Conservation (phyloP, 345 rosid species). For the Pelargonium nanum region DNA sequence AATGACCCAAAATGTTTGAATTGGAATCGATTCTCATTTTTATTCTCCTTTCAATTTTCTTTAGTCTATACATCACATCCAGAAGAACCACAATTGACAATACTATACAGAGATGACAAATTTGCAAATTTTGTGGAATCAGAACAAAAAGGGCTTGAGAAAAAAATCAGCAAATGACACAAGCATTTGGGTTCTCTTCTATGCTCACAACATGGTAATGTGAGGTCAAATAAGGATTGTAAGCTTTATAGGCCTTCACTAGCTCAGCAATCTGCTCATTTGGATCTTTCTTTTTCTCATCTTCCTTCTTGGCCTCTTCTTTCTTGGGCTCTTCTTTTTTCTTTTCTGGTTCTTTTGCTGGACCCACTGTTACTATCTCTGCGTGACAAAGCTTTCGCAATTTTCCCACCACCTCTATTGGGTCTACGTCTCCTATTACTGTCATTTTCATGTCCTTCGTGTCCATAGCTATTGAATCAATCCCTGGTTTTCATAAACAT, state of each 20-base stretch:
- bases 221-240: slow-evolving; percentile 24
- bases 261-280: slow-evolving; percentile 25
- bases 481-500: background rate
- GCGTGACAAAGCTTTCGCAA: slow-evolving; percentile 9
- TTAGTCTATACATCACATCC: too few relatives aligned
- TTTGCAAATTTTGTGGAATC: too few relatives aligned
- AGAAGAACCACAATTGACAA: too few relatives aligned
- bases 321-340: background rate
- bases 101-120: too few relatives aligned
- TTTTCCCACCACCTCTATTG: slow-evolving; percentile 9
- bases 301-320: background rate
- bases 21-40: too few relatives aligned
- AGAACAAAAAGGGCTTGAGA: too few relatives aligned
- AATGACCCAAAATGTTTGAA: too few relatives aligned
- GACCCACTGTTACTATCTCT: slow-evolving; percentile 8
- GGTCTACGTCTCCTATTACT: slow-evolving; percentile 8
- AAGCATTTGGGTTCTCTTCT: slow-evolving; percentile 49
- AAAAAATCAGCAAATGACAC: slow-evolving; percentile 27
- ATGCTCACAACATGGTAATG: slow-evolving; percentile 21
- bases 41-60: too few relatives aligned
- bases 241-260: slow-evolving; percentile 13
- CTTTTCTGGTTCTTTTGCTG: slow-evolving; percentile 1
- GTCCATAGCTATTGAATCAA: slow-evolving; percentile 8
- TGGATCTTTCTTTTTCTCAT: slow-evolving; percentile 15
- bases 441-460: slow-evolving; percentile 10